These are phyloP conservation scores for Mycena capillaripes DNA, from an alignment of 768 basidiomycete genomes.

Conservation along the genomic window DNA sequence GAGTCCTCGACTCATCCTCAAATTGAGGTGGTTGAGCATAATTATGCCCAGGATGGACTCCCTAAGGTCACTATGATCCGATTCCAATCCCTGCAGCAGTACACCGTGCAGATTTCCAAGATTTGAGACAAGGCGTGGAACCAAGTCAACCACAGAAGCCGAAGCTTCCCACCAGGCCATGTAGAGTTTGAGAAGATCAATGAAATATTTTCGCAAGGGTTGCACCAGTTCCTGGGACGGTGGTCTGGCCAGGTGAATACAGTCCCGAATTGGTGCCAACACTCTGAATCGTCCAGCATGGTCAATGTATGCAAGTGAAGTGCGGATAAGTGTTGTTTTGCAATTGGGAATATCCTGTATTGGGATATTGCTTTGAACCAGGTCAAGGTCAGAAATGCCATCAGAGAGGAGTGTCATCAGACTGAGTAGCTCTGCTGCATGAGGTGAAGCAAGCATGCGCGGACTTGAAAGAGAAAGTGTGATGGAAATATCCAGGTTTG, in stretches of 20 bases:
- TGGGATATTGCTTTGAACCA: neutral
- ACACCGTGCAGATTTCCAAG: constrained; percentile 4
- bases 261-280: no score
- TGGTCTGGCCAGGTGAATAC: neutral
- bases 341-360: neutral
- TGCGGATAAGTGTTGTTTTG: constrained; percentile 4
- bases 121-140: neutral
- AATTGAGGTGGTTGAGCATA: neutral
- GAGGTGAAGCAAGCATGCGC: constrained; percentile 7
- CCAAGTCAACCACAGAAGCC: neutral
- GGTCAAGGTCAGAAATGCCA: constrained; percentile 7
- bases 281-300: no score
- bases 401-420: constrained; percentile 9
- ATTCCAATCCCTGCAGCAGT: neutral
- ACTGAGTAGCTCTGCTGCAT: constrained; percentile 12
- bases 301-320: no score
- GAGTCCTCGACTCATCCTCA: neutral
- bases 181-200: neutral
- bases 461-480: constrained; percentile 17
- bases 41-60: neutral
- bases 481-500: constrained; percentile 22
- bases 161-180: neutral
- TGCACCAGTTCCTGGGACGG: neutral
- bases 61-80: neutral
- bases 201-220: neutral